A percentile compares a stretch with the other conserved stretches of the same genome.
Conservation (phyloP, 441 rosid species). For the Brassica hybrid region DNA sequence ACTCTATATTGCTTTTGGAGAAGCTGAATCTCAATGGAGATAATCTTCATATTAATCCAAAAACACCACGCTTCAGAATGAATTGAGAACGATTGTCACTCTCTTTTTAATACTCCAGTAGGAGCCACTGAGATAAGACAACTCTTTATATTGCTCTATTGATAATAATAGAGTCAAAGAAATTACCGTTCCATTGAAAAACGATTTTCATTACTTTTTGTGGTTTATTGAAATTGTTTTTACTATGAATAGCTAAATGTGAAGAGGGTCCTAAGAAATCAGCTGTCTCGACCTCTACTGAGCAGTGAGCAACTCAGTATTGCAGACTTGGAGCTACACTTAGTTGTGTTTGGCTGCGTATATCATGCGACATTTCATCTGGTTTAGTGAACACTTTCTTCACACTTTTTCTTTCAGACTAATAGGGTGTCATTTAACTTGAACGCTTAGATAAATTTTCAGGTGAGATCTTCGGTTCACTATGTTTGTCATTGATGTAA, state of each 20-base stretch:
- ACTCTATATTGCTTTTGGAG: no score
- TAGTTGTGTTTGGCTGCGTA: no score
- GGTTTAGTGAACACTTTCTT: not conserved
- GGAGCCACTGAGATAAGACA: no score
- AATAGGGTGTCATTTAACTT: constrained; percentile 83
- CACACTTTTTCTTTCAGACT: constrained; percentile 57
- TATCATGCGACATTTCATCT: not conserved
- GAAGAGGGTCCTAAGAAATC: constrained; percentile 46
- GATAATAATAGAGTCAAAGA: no score
- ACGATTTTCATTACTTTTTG: constrained; percentile 26
- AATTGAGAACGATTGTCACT: no score
- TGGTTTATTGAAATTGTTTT: constrained; percentile 8
- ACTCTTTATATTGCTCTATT: no score
- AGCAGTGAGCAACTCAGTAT: constrained; percentile 78
- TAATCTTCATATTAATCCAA: no score
- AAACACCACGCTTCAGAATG: no score
- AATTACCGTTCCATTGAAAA: constrained; percentile 80
- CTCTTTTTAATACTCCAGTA: no score
- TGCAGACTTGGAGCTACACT: constrained; percentile 67
- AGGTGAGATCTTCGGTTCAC: constrained; percentile 54
- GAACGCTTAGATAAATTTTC: constrained; percentile 83
- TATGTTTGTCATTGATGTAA: constrained; percentile 4
- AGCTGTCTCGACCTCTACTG: constrained; percentile 42
- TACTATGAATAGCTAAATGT: constrained; percentile 47
- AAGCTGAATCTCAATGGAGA: no score